Percentiles rank a stretch among this genome's conserved stretches.
These are phyloP conservation scores for Cladobotryum protrusum DNA, from an alignment of 2,329 filamentous ascomycete species.

Conservation along the genomic window DNA sequence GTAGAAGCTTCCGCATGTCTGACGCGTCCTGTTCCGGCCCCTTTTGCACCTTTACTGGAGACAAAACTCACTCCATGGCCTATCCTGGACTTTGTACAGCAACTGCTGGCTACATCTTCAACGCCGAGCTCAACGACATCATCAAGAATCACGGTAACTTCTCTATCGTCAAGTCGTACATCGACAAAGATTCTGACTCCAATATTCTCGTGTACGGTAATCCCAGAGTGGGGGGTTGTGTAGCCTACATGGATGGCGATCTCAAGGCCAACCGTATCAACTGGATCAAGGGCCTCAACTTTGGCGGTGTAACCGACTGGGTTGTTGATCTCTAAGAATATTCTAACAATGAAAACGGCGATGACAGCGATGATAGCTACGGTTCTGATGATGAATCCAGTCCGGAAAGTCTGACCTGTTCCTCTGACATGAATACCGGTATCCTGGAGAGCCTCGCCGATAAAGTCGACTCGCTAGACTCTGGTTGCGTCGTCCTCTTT, in stretches of 20 bases:
- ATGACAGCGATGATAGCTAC: constrained; percentile 1
- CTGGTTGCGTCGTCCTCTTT: constrained; percentile 1
- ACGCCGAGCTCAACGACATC: constrained; percentile 24
- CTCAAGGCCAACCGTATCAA: constrained; percentile 10
- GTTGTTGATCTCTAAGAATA: constrained; percentile 15
- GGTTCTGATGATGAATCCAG: neutral
- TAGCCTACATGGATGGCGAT: constrained; percentile 15
- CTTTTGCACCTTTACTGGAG: constrained; percentile 20
- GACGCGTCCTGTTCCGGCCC: constrained; percentile 18
- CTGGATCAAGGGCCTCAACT: constrained; percentile 13
- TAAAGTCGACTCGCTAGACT: neutral
- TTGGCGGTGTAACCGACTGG: constrained; percentile 19
- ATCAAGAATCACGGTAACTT: neutral
- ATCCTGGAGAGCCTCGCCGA: constrained; percentile 1
- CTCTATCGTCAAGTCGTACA: neutral
- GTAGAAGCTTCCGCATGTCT: constrained; percentile 1
- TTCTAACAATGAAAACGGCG: neutral
- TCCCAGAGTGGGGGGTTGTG: constrained; percentile 10
- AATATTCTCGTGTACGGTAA: constrained; percentile 17
- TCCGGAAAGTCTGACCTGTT: neutral
- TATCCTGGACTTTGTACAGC: constrained; percentile 21
- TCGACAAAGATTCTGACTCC: constrained; percentile 1
- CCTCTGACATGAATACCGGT: neutral
- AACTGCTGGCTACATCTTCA: constrained; percentile 21
- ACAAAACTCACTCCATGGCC: constrained; percentile 17